A percentile compares a stretch with the other conserved stretches of the same genome.
phyloP scores from a whole-genome alignment of 1,284 basidiomycete genomes.

The Puccinia coronata region DNA sequence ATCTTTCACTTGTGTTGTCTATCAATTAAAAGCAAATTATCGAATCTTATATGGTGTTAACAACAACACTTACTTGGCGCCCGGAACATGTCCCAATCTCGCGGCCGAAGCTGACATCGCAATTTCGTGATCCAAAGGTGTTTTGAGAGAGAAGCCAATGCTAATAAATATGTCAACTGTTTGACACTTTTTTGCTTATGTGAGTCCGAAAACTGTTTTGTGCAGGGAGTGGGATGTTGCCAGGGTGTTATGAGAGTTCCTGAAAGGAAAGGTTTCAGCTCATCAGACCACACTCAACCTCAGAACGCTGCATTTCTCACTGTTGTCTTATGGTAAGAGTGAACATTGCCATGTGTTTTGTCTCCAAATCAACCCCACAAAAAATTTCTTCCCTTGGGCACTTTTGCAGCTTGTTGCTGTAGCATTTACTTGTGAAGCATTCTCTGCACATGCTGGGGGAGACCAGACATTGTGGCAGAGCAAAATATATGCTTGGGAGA shows the following conservation, averaged over 20 bases:
- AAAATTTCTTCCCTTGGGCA: slow-evolving; percentile 42
- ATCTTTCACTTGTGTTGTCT: too few relatives aligned
- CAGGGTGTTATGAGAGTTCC: not conserved
- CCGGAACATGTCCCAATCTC: slow-evolving; percentile 30
- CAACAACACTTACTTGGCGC: slow-evolving; percentile 16
- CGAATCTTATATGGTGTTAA: too few relatives aligned
- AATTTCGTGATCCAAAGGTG: not conserved
- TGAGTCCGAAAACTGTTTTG: too few relatives aligned
- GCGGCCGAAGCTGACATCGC: slow-evolving; percentile 19
- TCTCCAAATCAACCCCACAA: not conserved
- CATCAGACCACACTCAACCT: not conserved
- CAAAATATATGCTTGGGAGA: not conserved
- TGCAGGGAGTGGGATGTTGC: not conserved
- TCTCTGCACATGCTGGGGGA: slow-evolving; percentile 41
- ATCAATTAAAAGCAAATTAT: too few relatives aligned
- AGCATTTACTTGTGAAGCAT: not conserved
- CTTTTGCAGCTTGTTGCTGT: slow-evolving; percentile 6
- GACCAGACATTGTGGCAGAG: slow-evolving; percentile 42
- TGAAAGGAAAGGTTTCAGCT: not conserved
- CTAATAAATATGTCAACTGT: too few relatives aligned
- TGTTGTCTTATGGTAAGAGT: not conserved
- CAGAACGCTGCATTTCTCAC: not conserved
- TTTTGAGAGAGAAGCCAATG: not conserved
- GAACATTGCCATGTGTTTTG: not conserved
- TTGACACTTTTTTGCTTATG: too few relatives aligned